Percentiles rank a stretch among this genome's conserved stretches.
These are phyloP conservation scores for Globisporangium paddicum DNA, from an alignment of 352 stramenopile species.

Conservation along the genomic window DNA sequence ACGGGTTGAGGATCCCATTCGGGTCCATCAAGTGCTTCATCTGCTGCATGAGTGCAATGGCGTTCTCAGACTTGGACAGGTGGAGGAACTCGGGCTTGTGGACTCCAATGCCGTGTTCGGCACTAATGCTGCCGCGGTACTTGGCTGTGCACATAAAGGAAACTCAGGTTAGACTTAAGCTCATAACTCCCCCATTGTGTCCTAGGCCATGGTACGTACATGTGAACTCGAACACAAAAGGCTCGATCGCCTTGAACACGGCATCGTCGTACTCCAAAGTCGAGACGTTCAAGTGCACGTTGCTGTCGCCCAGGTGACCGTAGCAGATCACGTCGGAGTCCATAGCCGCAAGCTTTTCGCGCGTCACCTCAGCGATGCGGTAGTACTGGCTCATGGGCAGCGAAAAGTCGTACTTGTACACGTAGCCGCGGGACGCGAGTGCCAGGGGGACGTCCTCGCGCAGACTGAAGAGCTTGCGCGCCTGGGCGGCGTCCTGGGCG, in stretches of 20 bases:
- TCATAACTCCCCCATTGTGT: neutral
- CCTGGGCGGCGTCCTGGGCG: conserved; percentile 90
- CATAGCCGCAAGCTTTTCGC: conserved; percentile 35
- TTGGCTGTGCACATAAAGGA: too few relatives aligned
- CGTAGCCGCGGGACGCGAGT: conserved; percentile 79
- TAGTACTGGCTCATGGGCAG: conserved; percentile 92
- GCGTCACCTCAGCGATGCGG: conserved; percentile 83
- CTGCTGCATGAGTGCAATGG: conserved; percentile 88
- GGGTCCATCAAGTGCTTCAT: conserved; percentile 96
- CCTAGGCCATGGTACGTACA: conserved; percentile 21
- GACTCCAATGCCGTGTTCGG: conserved; percentile 96
- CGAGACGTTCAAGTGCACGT: conserved; percentile 96
- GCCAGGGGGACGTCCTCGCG: conserved; percentile 93
- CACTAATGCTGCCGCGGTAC: conserved; percentile 93
- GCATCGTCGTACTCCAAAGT: conserved; percentile 58
- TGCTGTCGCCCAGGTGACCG: conserved; percentile 96
- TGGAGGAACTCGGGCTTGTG: conserved; percentile 91
- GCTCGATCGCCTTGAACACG: conserved; percentile 59
- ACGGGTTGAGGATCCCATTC: conserved; percentile 95
- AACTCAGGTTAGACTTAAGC: too few relatives aligned
- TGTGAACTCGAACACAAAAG: conserved; percentile 81
- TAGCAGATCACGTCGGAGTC: conserved; percentile 80
- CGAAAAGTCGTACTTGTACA: conserved; percentile 98
- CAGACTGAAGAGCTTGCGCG: conserved; percentile 91
- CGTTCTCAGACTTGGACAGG: conserved; percentile 74